Conservation (phyloP, 805 yeast species). For the Lipomyces yamadae region DNA sequence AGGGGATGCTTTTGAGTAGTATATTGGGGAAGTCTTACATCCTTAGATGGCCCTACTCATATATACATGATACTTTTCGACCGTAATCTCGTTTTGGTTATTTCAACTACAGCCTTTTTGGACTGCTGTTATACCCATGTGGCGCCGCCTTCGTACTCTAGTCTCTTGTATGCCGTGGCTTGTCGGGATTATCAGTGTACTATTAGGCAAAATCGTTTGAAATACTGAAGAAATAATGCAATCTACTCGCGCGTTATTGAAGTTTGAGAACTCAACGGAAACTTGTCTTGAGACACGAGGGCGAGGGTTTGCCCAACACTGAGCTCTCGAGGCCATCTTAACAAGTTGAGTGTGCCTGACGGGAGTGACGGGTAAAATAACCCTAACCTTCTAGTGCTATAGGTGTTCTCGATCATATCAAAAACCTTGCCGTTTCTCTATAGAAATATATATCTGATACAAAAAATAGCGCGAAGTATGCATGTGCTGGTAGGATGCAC, state of each 20-base stretch:
- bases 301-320: too few species aligned
- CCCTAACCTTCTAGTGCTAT: too few species aligned
- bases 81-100: neutral
- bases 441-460: neutral
- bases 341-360: too few species aligned
- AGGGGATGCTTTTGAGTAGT: neutral
- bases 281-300: too few species aligned
- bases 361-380: too few species aligned
- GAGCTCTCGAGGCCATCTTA: too few species aligned
- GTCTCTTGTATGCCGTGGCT: neutral
- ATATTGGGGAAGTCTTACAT: neutral
- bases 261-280: too few species aligned
- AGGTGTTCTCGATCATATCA: too few species aligned
- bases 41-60: neutral
- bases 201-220: neutral
- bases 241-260: too few species aligned
- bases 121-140: neutral
- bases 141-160: neutral
- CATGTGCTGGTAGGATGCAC: slow-evolving; percentile 30
- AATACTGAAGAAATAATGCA: too few species aligned
- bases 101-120: neutral
- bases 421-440: neutral
- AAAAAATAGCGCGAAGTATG: slow-evolving; percentile 8
- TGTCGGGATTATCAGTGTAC: neutral
- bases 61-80: neutral